These are phyloP conservation scores for Theileria luwenshuni DNA, from an alignment of 169 alveolate species.

Conservation along the genomic window DNA sequence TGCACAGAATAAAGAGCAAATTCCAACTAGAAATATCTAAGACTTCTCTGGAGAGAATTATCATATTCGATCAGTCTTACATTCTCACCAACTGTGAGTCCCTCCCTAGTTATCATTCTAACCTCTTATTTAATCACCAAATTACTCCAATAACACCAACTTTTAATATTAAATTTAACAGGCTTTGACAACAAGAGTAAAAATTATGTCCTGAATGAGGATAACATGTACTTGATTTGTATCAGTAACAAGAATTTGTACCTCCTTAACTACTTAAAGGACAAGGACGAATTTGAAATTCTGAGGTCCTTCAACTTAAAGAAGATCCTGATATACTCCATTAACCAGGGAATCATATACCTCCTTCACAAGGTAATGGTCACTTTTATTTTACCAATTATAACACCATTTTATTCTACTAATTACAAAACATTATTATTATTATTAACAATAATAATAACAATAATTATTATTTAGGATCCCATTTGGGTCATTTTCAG, in stretches of 20 bases:
- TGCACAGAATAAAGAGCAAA: background rate
- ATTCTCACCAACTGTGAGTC: background rate
- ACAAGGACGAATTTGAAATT: conserved; percentile 5
- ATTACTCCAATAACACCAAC: too few species aligned
- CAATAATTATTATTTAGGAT: conserved; percentile 15
- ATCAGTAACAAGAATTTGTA: background rate
- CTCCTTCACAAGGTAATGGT: conserved; percentile 14
- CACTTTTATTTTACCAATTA: too few species aligned
- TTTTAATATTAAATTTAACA: too few species aligned
- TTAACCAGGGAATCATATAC: conserved; percentile 11
- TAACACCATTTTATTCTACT: too few species aligned
- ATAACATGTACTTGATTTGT: background rate
- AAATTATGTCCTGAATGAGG: too few species aligned
- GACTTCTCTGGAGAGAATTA: background rate
- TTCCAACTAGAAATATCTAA: background rate
- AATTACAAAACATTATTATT: too few species aligned
- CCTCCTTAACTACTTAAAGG: background rate
- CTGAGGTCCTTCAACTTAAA: background rate
- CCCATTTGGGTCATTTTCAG: background rate
- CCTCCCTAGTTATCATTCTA: too few species aligned
- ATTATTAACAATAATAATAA: too few species aligned
- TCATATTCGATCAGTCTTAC: background rate
- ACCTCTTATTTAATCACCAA: too few species aligned
- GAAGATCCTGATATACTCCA: background rate
- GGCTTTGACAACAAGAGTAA: too few species aligned